These are phyloP conservation scores for Chlamydomonas sp. DNA, from an alignment of 139 green algal species.

Conservation along the genomic window DNA sequence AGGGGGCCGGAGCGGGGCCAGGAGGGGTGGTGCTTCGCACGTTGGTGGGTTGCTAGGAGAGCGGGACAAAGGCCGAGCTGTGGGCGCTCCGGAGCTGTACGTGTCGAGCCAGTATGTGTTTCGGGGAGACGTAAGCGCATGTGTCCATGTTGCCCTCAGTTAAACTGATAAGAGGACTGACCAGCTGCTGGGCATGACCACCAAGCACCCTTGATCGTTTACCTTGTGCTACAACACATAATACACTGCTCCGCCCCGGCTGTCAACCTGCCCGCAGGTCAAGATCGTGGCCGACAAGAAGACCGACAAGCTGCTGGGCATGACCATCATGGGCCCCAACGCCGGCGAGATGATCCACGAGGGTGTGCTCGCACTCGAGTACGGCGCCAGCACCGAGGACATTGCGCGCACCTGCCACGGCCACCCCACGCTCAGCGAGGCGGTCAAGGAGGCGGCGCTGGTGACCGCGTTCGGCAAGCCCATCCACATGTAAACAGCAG, in stretches of 20 bases:
- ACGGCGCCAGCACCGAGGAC: conserved; percentile 77
- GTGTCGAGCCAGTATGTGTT: too few species aligned
- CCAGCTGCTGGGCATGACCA: conserved; percentile 97
- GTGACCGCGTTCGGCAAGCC: conserved; percentile 86
- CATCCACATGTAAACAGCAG: conserved; percentile 88
- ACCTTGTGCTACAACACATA: background rate
- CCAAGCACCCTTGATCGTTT: conserved; percentile 79
- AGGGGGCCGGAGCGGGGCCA: background rate
- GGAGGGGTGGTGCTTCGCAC: background rate
- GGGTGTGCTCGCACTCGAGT: conserved; percentile 94
- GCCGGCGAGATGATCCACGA: conserved; percentile 94
- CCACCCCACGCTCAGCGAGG: conserved; percentile 97
- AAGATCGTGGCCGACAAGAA: conserved; percentile 93
- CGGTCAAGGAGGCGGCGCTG: conserved; percentile 97
- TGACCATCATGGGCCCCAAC: conserved; percentile 94
- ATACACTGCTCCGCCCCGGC: background rate
- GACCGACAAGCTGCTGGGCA: conserved; percentile 97
- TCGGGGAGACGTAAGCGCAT: too few species aligned
- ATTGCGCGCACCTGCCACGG: conserved; percentile 97
- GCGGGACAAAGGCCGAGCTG: conserved; percentile 74
- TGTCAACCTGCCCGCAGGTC: conserved; percentile 57
- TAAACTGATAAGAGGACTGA: conserved; percentile 83
- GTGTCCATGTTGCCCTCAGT: too few species aligned
- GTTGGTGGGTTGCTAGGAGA: background rate
- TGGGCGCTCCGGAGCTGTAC: conserved; percentile 82